A percentile compares a stretch with the other conserved stretches of the same genome.
phyloP scores from a whole-genome alignment of 768 basidiomycete species.

The Tulasnella sp. region DNA sequence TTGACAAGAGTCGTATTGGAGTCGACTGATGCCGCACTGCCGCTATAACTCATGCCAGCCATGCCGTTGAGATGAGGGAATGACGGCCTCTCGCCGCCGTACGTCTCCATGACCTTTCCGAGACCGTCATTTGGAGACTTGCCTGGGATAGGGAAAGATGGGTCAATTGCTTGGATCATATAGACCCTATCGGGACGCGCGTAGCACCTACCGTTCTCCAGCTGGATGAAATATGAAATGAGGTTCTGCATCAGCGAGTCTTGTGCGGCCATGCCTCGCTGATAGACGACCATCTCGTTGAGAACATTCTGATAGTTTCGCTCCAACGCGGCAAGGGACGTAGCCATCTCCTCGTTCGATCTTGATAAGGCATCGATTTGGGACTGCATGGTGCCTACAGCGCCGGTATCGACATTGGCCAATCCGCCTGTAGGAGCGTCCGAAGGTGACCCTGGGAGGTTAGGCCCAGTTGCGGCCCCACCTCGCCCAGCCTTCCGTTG shows the following conservation, averaged over 20 bases:
- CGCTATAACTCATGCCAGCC: slow-evolving; percentile 17
- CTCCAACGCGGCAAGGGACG: slow-evolving; percentile 56
- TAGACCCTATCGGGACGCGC: slow-evolving; percentile 39
- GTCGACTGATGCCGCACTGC: slow-evolving; percentile 22
- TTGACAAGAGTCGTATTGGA: slow-evolving; percentile 18
- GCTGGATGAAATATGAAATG: slow-evolving; percentile 73
- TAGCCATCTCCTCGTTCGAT: slow-evolving; percentile 49
- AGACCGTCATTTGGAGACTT: slow-evolving; percentile 15
- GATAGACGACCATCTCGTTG: slow-evolving; percentile 67
- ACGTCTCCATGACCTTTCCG: slow-evolving; percentile 14
- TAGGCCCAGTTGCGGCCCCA: slow-evolving; percentile 16
- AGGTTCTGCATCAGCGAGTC: slow-evolving; percentile 77
- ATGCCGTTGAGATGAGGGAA: slow-evolving; percentile 13
- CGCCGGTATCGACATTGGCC: slow-evolving; percentile 24
- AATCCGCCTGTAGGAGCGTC: slow-evolving; percentile 10
- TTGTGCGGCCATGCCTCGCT: slow-evolving; percentile 74
- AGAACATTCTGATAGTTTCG: slow-evolving; percentile 64
- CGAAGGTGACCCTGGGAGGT: slow-evolving; percentile 33
- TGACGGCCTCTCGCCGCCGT: slow-evolving; percentile 2
- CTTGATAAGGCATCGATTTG: slow-evolving; percentile 49
- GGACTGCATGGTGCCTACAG: slow-evolving; percentile 41
- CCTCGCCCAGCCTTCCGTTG: slow-evolving; percentile 32
- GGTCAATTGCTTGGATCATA: slow-evolving; percentile 43
- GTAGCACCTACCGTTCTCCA: slow-evolving; percentile 50
- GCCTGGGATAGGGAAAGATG: slow-evolving; percentile 12